A percentile compares a stretch with the other conserved stretches of the same genome.
Conservation (phyloP, 306 rosid genomes). For the Rosa chinensis region DNA sequence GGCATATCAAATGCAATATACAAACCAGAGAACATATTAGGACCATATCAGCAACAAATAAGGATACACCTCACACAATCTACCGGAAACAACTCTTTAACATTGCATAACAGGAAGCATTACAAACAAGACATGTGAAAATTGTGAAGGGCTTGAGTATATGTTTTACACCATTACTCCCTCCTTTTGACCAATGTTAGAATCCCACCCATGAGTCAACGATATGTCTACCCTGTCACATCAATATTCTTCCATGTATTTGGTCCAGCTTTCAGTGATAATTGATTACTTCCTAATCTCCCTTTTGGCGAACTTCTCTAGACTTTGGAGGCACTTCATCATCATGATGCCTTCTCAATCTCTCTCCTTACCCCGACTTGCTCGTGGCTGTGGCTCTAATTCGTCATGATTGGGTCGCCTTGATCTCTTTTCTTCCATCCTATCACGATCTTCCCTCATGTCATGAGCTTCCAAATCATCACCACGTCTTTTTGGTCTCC, state of each 20-base stretch:
- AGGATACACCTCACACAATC: background rate
- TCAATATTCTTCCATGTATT: conserved; percentile 4
- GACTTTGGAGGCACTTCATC: conserved; percentile 39
- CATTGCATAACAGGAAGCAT: background rate
- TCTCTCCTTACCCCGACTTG: conserved; percentile 34
- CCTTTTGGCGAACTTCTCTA: conserved; percentile 26
- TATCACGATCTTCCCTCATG: conserved; percentile 45
- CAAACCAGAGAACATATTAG: background rate
- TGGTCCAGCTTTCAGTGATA: conserved; percentile 3
- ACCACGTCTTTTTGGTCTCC: conserved; percentile 31
- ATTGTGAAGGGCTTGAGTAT: background rate
- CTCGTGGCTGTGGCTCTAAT: conserved; percentile 16
- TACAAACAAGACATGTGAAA: background rate
- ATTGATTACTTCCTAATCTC: conserved; percentile 27
- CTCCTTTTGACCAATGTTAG: conserved; percentile 7
- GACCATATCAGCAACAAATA: background rate
- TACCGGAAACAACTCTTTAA: background rate
- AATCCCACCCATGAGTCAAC: conserved; percentile 19
- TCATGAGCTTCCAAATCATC: conserved; percentile 49
- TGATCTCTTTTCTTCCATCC: conserved; percentile 48
- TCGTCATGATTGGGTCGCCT: conserved; percentile 25
- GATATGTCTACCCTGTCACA: background rate
- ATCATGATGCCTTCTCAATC: conserved; percentile 40
- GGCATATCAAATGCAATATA: background rate
- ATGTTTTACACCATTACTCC: background rate